Conservation (phyloP, 2,329 filamentous ascomycete genomes). For the Claviceps cyperi region DNA sequence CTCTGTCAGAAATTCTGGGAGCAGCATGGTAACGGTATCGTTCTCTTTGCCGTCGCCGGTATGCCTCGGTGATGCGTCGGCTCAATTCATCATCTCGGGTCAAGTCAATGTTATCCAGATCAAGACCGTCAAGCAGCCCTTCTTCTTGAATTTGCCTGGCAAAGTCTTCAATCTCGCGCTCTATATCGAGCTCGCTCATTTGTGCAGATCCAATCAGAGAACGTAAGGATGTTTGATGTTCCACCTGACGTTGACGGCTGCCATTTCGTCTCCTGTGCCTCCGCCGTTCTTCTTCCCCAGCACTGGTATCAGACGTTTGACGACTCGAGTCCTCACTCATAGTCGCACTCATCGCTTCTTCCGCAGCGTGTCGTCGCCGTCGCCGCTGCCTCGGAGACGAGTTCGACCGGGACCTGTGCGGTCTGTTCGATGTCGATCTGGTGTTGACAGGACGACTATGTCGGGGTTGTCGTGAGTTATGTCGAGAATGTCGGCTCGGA, state of each 20-base stretch:
- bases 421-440: conserved; percentile 17
- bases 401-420: conserved; percentile 17
- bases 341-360: conserved; percentile 12
- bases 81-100: conserved; percentile 80
- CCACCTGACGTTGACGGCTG: conserved; percentile 47
- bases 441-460: conserved; percentile 22
- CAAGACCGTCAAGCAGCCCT: conserved; percentile 73
- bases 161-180: conserved; percentile 82
- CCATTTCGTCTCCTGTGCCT: conserved; percentile 27
- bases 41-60: conserved; percentile 59
- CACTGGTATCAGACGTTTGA: conserved; percentile 21
- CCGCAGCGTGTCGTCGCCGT: conserved; percentile 11
- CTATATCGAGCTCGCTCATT: conserved; percentile 61
- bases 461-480: conserved; percentile 15
- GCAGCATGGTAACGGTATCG: conserved; percentile 32
- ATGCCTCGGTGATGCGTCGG: conserved; percentile 79
- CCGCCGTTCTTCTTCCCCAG: conserved; percentile 19
- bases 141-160: conserved; percentile 79
- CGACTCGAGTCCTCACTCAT: conserved; percentile 13
- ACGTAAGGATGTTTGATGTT: conserved; percentile 79
- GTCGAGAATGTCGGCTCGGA: conserved; percentile 25
- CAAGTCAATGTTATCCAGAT: conserved; percentile 74
- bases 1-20: conserved; percentile 17
- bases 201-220: conserved; percentile 73
- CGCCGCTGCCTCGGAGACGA: conserved; percentile 2